Percentiles rank a stretch among this genome's conserved stretches.
Conservation (phyloP, 179 eudicot genomes). For the Camellia oleifera region DNA sequence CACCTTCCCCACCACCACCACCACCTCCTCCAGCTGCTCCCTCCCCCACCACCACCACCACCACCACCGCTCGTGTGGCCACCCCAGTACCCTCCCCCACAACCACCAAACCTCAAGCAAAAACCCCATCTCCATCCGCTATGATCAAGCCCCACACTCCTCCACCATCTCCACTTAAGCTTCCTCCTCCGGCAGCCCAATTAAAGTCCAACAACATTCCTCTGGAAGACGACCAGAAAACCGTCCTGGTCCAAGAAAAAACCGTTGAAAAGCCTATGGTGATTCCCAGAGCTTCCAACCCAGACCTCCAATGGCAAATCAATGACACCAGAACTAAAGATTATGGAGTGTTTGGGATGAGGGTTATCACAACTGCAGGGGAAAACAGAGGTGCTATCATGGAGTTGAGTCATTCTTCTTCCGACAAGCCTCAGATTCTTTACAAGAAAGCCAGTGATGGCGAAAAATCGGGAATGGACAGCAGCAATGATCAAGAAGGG, state of each 20-base stretch:
- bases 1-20: neutral
- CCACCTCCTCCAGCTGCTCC: conserved; percentile 1
- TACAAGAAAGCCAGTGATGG: conserved; percentile 15
- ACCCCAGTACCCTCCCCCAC: conserved; percentile 14
- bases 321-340: conserved; percentile 8
- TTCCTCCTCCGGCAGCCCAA: conserved; percentile 49
- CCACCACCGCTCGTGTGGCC: neutral
- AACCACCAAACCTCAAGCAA: neutral
- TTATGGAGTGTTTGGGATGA: conserved; percentile 40
- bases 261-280: conserved; percentile 24
- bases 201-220: conserved; percentile 16
- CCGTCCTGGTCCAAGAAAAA: conserved; percentile 34
- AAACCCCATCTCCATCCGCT: conserved; percentile 24
- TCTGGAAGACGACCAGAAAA: conserved; percentile 33
- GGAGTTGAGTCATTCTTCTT: conserved; percentile 39
- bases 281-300: neutral
- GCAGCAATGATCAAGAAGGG: conserved; percentile 10
- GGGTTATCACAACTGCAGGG: conserved; percentile 57
- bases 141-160: neutral
- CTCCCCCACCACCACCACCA: neutral
- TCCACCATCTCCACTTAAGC: conserved; percentile 42
- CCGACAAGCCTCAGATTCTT: neutral
- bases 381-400: conserved; percentile 79
- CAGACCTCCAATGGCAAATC: too few relatives aligned
- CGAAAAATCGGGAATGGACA: neutral